These are phyloP conservation scores for Nakazawaea holstii DNA, from an alignment of 805 yeast species.

Conservation along the genomic window DNA sequence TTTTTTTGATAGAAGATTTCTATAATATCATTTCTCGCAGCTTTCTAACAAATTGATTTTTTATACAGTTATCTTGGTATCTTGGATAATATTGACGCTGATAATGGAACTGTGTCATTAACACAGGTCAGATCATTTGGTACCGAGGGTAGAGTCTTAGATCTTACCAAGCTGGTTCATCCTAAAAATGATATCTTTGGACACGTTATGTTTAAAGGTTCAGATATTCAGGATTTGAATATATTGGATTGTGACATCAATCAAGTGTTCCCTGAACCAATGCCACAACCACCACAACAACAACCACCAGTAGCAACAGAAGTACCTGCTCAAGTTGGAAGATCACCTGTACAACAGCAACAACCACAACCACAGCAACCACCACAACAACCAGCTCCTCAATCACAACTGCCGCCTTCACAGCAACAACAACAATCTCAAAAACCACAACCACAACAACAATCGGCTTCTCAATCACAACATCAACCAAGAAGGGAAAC, in stretches of 20 bases:
- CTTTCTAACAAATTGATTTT: neutral
- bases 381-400: conserved; percentile 11
- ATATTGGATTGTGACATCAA: conserved; percentile 72
- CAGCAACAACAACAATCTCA: conserved; percentile 9
- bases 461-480: conserved; percentile 9
- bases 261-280: conserved; percentile 51
- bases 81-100: conserved; percentile 84
- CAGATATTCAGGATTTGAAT: conserved; percentile 84
- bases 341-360: neutral
- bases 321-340: conserved; percentile 14
- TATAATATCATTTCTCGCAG: conserved; percentile 15
- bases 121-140: conserved; percentile 79
- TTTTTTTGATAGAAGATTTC: conserved; percentile 22
- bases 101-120: conserved; percentile 83
- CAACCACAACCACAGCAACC: conserved; percentile 16
- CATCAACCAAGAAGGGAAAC: conserved; percentile 3
- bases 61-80: conserved; percentile 72
- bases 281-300: conserved; percentile 22
- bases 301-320: conserved; percentile 11
- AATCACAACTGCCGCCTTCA: conserved; percentile 5
- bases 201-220: conserved; percentile 80
- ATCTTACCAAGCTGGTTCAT: conserved; percentile 64
- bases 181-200: conserved; percentile 64
- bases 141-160: conserved; percentile 81
- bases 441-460: conserved; percentile 9